phyloP scores from a whole-genome alignment of 805 yeast genomes.

The Candida dajiaensis region DNA sequence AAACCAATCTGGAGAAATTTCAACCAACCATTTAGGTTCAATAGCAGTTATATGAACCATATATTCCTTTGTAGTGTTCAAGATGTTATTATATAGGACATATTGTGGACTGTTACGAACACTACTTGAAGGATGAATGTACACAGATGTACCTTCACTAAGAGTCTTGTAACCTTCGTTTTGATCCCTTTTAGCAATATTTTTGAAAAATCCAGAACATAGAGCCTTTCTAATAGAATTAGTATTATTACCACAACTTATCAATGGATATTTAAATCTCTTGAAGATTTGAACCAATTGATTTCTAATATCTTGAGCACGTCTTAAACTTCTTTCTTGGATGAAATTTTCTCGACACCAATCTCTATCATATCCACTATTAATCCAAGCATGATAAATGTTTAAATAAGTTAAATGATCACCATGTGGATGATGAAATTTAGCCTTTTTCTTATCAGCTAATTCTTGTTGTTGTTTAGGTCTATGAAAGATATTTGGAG shows the following conservation, averaged over 20 bases:
- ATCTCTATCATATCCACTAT: constrained; percentile 43
- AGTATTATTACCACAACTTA: constrained; percentile 49
- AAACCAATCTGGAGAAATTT: constrained; percentile 7
- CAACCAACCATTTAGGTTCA: constrained; percentile 68
- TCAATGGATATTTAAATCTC: constrained; percentile 37
- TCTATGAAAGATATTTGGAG: constrained; percentile 72
- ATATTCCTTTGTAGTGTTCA: constrained; percentile 81
- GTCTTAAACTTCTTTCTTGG: constrained; percentile 68
- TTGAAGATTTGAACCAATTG: constrained; percentile 60
- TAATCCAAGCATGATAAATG: constrained; percentile 75
- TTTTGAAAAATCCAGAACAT: constrained; percentile 63
- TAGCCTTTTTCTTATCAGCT: constrained; percentile 72
- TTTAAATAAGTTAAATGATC: constrained; percentile 81
- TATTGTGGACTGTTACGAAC: constrained; percentile 66
- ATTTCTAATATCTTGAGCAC: constrained; percentile 74
- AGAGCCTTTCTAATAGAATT: constrained; percentile 55
- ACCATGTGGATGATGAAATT: constrained; percentile 70
- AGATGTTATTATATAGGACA: constrained; percentile 74
- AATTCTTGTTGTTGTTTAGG: constrained; percentile 71
- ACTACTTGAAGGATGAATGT: constrained; percentile 83
- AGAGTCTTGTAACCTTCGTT: constrained; percentile 72
- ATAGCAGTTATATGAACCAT: constrained; percentile 86
- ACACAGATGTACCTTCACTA: constrained; percentile 68
- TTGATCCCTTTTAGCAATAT: constrained; percentile 59
- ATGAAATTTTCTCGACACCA: constrained; percentile 83